Conservation (phyloP, 306 rosid genomes). For the Astragalus glycyphyllos region DNA sequence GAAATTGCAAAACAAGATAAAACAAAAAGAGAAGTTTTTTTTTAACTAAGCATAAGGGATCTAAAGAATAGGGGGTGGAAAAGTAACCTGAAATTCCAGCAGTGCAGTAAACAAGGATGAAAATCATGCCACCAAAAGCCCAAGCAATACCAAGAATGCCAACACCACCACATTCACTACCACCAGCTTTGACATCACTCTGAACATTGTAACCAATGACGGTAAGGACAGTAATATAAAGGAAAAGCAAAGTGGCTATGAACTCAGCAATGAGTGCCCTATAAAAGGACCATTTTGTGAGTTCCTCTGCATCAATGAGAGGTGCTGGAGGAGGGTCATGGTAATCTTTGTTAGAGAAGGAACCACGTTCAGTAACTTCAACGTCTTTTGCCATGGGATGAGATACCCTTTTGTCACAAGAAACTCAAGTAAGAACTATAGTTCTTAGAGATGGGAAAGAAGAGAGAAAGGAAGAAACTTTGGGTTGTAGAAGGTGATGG, state of each 20-base stretch:
- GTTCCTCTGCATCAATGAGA: constrained; percentile 66
- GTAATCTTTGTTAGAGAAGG: constrained; percentile 80
- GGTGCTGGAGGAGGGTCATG: constrained; percentile 92
- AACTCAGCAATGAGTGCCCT: constrained; percentile 94
- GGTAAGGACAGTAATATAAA: constrained; percentile 78
- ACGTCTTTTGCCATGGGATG: constrained; percentile 62
- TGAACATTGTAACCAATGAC: constrained; percentile 83
- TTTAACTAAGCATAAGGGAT: too few species aligned
- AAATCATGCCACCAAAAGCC: constrained; percentile 99
- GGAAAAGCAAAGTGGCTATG: constrained; percentile 88
- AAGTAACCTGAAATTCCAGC: constrained; percentile 88
- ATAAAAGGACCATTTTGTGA: constrained; percentile 87
- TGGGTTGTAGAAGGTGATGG: constrained; percentile 12
- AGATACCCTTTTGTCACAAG: constrained; percentile 14
- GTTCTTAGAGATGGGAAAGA: constrained; percentile 1
- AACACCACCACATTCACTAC: constrained; percentile 70
- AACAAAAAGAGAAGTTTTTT: not conserved
- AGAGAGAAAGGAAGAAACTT: constrained; percentile 20
- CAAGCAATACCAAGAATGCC: constrained; percentile 89
- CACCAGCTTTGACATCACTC: constrained; percentile 36
- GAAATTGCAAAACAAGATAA: not conserved
- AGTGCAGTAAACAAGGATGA: constrained; percentile 94
- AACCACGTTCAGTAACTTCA: constrained; percentile 72
- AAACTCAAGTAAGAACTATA: not conserved
- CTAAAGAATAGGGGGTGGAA: not conserved